Percentiles rank a stretch among this genome's conserved stretches.
Evolutionary conservation across 2,329 filamentous ascomycete genomes (phyloP).

Genomic region (Fusarium nodosum): DNA sequence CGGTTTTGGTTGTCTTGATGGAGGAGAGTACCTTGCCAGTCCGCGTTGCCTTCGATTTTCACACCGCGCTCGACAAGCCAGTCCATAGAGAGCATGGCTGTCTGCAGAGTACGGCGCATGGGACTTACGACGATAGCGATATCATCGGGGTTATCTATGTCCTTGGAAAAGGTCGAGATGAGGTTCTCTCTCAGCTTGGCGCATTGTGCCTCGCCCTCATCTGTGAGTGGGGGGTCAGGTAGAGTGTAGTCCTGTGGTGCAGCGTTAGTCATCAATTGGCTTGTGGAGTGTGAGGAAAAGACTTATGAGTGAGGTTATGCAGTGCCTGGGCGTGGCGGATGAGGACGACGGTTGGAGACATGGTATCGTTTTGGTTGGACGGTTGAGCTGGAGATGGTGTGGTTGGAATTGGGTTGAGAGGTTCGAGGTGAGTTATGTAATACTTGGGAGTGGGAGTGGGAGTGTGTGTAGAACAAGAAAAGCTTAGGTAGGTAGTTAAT

Average conservation of each 20-base stretch:
- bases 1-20: not conserved
- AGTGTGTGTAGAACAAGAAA: not conserved
- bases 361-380: constrained; percentile 42
- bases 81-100: constrained; percentile 68
- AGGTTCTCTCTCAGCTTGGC: constrained; percentile 59
- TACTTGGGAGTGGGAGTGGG: not conserved
- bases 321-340: constrained; percentile 86
- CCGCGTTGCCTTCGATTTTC: constrained; percentile 68
- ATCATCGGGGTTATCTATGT: constrained; percentile 50
- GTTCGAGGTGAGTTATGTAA: not conserved
- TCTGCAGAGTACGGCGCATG: constrained; percentile 76
- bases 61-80: constrained; percentile 70
- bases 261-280: constrained; percentile 21
- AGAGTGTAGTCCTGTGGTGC: constrained; percentile 61
- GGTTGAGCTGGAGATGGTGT: constrained; percentile 3
- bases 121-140: constrained; percentile 72
- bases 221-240: constrained; percentile 65
- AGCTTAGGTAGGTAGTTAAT: not conserved
- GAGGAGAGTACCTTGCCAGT: constrained; percentile 71
- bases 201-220: constrained; percentile 65
- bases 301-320: constrained; percentile 69
- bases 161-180: constrained; percentile 56
- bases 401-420: constrained; percentile 8
- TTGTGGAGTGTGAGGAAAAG: not conserved
- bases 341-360: constrained; percentile 77